Conservation (phyloP, 495 filamentous ascomycete genomes). For the Aspergillus sclerotiicarbonarius region DNA sequence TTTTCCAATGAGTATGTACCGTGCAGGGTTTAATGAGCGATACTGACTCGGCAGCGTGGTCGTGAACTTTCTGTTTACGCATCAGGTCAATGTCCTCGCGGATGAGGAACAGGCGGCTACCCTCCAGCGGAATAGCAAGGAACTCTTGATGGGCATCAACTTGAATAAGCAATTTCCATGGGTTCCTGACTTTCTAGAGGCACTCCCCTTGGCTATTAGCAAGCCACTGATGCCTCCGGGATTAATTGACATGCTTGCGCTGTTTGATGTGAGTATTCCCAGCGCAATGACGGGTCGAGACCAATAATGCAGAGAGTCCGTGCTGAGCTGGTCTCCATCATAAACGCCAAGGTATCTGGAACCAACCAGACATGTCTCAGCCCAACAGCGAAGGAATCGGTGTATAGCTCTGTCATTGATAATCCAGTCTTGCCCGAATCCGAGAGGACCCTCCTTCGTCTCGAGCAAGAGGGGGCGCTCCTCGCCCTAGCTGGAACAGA, state of each 20-base stretch:
- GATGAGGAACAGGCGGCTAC: conserved; percentile 33
- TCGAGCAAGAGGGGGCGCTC: conserved; percentile 38
- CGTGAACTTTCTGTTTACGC: conserved; percentile 38
- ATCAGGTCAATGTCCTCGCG: conserved; percentile 31
- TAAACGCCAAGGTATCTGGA: conserved; percentile 30
- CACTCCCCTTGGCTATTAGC: conserved; percentile 34
- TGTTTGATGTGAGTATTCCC: conserved; percentile 34
- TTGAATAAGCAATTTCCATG: conserved; percentile 42
- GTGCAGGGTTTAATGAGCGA: neutral
- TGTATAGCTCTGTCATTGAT: conserved; percentile 34
- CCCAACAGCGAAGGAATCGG: conserved; percentile 27
- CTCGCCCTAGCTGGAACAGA: conserved; percentile 36
- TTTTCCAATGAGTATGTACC: conserved; percentile 30
- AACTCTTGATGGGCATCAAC: conserved; percentile 35
- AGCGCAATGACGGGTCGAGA: neutral
- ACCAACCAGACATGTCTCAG: conserved; percentile 18
- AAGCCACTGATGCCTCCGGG: conserved; percentile 40
- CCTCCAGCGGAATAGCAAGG: conserved; percentile 31
- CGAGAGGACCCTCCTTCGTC: conserved; percentile 34
- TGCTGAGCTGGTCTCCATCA: conserved; percentile 29
- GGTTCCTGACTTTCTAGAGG: conserved; percentile 37
- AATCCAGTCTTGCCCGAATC: conserved; percentile 29
- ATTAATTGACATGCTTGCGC: conserved; percentile 34
- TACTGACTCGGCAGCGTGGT: conserved; percentile 30
- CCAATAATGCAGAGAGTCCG: conserved; percentile 33